Percentiles rank a stretch among this genome's conserved stretches.
Conservation (phyloP, 108 stramenopile genomes). For the Nitzschia sp. region DNA sequence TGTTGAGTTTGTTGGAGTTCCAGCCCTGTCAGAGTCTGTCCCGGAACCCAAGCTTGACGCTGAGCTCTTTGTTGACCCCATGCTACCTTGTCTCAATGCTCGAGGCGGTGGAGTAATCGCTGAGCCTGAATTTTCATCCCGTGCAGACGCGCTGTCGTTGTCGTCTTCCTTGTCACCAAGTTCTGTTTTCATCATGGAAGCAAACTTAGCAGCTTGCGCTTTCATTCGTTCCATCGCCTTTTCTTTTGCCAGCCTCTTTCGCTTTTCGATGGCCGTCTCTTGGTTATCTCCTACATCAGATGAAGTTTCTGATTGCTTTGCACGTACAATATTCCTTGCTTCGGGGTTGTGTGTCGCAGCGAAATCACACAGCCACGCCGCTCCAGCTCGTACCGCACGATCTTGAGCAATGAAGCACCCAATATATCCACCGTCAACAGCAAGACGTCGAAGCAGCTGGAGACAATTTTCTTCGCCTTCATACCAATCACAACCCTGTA, state of each 20-base stretch:
- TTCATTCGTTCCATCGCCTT: slow-evolving; percentile 70
- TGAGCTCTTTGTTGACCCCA: slow-evolving; percentile 33
- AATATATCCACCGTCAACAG: slow-evolving; percentile 44
- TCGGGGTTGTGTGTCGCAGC: slow-evolving; percentile 54
- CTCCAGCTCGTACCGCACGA: slow-evolving; percentile 64
- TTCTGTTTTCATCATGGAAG: slow-evolving; percentile 51
- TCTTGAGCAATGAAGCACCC: slow-evolving; percentile 70
- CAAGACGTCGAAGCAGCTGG: slow-evolving; percentile 54
- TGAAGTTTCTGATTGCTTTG: slow-evolving; percentile 10
- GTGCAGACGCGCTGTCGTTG: slow-evolving; percentile 1
- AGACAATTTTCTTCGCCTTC: slow-evolving; percentile 61
- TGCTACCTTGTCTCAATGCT: slow-evolving; percentile 27
- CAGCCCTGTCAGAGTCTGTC: slow-evolving; percentile 38
- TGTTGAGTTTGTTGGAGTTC: slow-evolving; percentile 13
- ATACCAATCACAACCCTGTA: slow-evolving; percentile 66
- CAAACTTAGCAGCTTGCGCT: slow-evolving; percentile 76
- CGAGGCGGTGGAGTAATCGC: slow-evolving; percentile 9
- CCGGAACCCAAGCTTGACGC: slow-evolving; percentile 30
- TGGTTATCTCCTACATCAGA: slow-evolving; percentile 21
- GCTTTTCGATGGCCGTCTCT: slow-evolving; percentile 54
- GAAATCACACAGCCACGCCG: slow-evolving; percentile 77
- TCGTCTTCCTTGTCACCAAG: slow-evolving; percentile 55
- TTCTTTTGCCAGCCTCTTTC: slow-evolving; percentile 64
- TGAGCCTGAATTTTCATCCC: slow-evolving; percentile 1
- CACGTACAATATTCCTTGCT: slow-evolving; percentile 46